Evolutionary conservation across 2,329 filamentous ascomycete species (phyloP), one percentile per base, ranked within the genome.

Genomic region (Fusarium siculi): DNA sequence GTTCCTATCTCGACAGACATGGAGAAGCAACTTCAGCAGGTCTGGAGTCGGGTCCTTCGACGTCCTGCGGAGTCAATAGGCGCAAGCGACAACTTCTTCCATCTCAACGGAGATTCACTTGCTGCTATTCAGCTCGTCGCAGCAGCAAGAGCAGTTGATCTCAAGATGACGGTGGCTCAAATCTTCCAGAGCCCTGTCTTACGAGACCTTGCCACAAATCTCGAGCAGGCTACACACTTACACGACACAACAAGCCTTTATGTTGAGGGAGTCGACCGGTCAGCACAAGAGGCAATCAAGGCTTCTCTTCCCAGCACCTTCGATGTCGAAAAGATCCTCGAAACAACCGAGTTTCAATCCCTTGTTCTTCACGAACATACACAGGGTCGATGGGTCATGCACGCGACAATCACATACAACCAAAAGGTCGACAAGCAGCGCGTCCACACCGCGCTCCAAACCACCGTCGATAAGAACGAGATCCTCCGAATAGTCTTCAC

Each of bases 161-260:
- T 59, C 4, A 40, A 40, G 9, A 30, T 59, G 34, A 21, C 56
- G 0, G 56, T 59, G 0, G 34, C 56, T 12, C 43, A 59, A 2
- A 39, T 52, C 19, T 59, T 59, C 56, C 56, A 58, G 19, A 37
- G 11, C 2, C 55, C 55, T 6, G 34, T 52, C 11, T 7, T 59
- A 34, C 14, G 9, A 28, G 32, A 50, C 2, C 43, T 59, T 12
- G 56, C 56, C 2, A 2, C 2, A 2, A 12, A 50, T 21, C 23
- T 58, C 2, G 32, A 49, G 7, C 30, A 37, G 6, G 2, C 11
- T 2, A 4, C 3, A 0, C 23, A 19, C 4, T 4, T 1, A 1
- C 32, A 50, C 0, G 19, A 58, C 4, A 9, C 42, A 0, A 30
- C 19, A 15, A 47, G 32, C 16, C 10, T 37, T 10, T 7, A 8